Evolutionary conservation across 345 rosid genomes (phyloP), one percentile per base, ranked within the genome.

Genomic region (Gossypium herbaceum): DNA sequence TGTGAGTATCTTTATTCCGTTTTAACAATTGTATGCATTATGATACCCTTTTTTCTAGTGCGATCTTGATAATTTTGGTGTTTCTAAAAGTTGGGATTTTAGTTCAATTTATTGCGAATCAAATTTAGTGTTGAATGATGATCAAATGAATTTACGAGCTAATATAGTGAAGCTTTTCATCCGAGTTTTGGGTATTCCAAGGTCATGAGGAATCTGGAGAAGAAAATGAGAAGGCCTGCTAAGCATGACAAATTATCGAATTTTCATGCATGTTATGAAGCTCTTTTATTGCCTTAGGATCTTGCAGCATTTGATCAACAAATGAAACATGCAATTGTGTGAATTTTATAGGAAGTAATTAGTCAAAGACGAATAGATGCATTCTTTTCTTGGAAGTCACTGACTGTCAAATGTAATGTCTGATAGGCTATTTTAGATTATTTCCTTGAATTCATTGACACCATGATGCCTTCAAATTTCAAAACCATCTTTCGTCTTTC

Each of bases 1-100:
- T 75, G 50, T 75, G 68, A 77, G 85, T 71, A 68, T 48, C 5
- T 68, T 16, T 51, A 17, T 4, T 2, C 61, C 20, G 12, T 57
- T 3, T 9, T 29, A 70, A 70, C 17, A 52, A 16, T 27, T 51
- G 7, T 52, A 52, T 29, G 64, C 39, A 60, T 41, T 29, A 69
- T n/a, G 17, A 3, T 51, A 12, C 3, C 72, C 55, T 9, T 22
- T 39, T 50, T 39, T 41, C 52, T 43, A 39, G 12, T 2, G n/a
- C 34, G 15, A 12, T 48, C 43, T 15, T 48, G 57, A 20, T 25
- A 39, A 50, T 8, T 27, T 24, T 50, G 72, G 72, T 39, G 58
- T 50, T 56, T n/a, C 15, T 54, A 11, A 12, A 39, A 71, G 13
- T 71, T 57, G 48, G 10, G 48, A 12, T 39, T 54, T 39, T 41